Conservation (phyloP, 495 filamentous ascomycete genomes). For the Choiromyces venosus region DNA sequence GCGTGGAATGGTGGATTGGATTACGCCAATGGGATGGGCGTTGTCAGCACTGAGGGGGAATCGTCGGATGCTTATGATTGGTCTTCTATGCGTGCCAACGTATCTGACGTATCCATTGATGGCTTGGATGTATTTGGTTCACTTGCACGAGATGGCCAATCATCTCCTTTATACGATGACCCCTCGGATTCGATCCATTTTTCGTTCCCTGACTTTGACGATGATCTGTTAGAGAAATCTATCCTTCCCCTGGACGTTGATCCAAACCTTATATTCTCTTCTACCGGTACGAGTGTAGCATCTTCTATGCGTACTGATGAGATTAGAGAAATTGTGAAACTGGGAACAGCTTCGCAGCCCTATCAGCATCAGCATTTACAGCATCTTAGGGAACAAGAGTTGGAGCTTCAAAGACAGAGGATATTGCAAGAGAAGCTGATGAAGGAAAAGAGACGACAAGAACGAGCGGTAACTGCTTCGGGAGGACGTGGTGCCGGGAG, state of each 20-base stretch:
- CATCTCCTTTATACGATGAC: constrained; percentile 30
- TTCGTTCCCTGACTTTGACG: constrained; percentile 37
- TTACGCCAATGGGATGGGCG: constrained; percentile 30
- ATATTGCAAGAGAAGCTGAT: constrained; percentile 24
- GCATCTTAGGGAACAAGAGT: constrained; percentile 38
- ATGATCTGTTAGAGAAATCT: constrained; percentile 22
- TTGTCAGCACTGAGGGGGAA: constrained; percentile 28
- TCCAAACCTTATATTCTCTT: constrained; percentile 39
- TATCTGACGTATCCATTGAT: constrained; percentile 17
- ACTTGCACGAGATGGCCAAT: constrained; percentile 24
- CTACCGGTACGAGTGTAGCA: constrained; percentile 33
- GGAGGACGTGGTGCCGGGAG: constrained; percentile 21
- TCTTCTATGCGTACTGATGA: constrained; percentile 37
- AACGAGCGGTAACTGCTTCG: constrained; percentile 24
- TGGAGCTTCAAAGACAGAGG: constrained; percentile 36
- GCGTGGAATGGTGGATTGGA: constrained; percentile 27
- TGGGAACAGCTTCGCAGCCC: constrained; percentile 28
- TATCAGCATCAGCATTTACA: constrained; percentile 42
- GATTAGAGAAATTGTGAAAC: neutral
- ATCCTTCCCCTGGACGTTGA: constrained; percentile 32
- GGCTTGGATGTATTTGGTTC: constrained; percentile 1
- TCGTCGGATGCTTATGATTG: constrained; percentile 34
- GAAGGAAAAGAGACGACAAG: constrained; percentile 24
- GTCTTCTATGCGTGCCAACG: constrained; percentile 38
- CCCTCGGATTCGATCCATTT: constrained; percentile 36